phyloP scores from a whole-genome alignment of 2,329 filamentous ascomycete genomes.

The Penicillium sp. region DNA sequence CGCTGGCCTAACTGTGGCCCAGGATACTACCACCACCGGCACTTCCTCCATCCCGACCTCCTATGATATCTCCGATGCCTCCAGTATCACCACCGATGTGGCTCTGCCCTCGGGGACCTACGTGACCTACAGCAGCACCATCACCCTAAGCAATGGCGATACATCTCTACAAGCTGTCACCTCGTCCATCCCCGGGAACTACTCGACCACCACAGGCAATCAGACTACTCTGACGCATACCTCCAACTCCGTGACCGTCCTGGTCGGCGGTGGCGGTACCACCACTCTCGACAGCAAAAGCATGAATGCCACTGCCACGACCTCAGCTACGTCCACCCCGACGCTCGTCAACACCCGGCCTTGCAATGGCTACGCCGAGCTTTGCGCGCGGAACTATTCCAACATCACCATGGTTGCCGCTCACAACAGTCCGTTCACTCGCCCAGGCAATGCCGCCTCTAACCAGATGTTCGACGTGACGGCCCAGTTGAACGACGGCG shows the following conservation, averaged over 20 bases:
- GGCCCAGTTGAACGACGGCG: constrained; percentile 70
- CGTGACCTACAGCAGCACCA: constrained; percentile 35
- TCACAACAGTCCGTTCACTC: constrained; percentile 77
- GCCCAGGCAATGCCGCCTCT: constrained; percentile 63
- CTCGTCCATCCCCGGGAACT: constrained; percentile 27
- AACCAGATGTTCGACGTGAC: constrained; percentile 68
- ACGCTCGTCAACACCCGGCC: constrained; percentile 63
- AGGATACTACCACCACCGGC: constrained; percentile 3
- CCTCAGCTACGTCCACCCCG: constrained; percentile 44
- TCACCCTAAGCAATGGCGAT: constrained; percentile 23
- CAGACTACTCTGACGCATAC: constrained; percentile 29
- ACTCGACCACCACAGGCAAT: constrained; percentile 26
- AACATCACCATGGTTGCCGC: constrained; percentile 74
- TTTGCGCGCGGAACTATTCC: constrained; percentile 70
- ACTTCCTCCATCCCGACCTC: constrained; percentile 2
- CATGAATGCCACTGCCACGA: constrained; percentile 43
- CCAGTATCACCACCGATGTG: constrained; percentile 22
- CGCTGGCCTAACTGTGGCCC: constrained; percentile 10
- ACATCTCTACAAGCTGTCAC: constrained; percentile 14
- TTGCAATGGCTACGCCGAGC: constrained; percentile 73
- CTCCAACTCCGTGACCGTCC: constrained; percentile 37
- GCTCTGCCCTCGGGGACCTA: constrained; percentile 39
- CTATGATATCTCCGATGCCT: constrained; percentile 17
- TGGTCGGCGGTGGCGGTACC: constrained; percentile 37
- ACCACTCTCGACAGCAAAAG: constrained; percentile 46